phyloP scores from a whole-genome alignment of 106 monocot species.

The Dendrobium huoshanense region DNA sequence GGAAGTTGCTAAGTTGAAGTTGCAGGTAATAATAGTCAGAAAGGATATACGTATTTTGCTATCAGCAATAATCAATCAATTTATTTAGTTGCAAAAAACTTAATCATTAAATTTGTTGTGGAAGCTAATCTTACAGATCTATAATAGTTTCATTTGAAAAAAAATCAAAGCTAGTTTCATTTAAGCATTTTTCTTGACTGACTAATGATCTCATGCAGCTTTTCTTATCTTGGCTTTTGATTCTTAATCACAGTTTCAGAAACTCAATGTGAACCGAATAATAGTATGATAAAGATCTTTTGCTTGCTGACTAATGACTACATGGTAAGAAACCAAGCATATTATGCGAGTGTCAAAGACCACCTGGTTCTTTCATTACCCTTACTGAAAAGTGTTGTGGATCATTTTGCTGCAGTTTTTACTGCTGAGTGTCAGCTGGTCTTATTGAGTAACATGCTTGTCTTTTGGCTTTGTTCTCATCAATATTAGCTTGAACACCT shows the following conservation, averaged over 20 bases:
- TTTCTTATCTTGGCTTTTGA: neutral
- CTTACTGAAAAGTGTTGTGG: neutral
- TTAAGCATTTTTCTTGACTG: neutral
- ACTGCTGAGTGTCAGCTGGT: too few relatives aligned
- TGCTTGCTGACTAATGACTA: neutral
- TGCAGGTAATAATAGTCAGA: conserved; percentile 28
- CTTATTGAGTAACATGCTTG: too few relatives aligned
- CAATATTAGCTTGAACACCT: neutral
- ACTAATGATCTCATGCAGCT: neutral
- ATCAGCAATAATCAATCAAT: neutral
- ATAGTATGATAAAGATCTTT: neutral
- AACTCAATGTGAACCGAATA: neutral
- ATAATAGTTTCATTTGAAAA: neutral
- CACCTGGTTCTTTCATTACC: neutral
- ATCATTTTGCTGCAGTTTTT: too few relatives aligned
- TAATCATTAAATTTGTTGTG: neutral
- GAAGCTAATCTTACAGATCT: neutral
- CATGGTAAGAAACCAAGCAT: neutral
- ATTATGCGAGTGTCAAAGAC: neutral
- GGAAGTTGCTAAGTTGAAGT: conserved; percentile 40
- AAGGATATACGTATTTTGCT: neutral
- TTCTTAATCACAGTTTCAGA: neutral
- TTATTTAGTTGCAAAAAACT: neutral
- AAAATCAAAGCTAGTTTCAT: neutral
- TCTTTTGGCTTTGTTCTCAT: too few relatives aligned